phyloP scores from a whole-genome alignment of 805 yeast species.

The Cyberlindnera suaveolens region DNA sequence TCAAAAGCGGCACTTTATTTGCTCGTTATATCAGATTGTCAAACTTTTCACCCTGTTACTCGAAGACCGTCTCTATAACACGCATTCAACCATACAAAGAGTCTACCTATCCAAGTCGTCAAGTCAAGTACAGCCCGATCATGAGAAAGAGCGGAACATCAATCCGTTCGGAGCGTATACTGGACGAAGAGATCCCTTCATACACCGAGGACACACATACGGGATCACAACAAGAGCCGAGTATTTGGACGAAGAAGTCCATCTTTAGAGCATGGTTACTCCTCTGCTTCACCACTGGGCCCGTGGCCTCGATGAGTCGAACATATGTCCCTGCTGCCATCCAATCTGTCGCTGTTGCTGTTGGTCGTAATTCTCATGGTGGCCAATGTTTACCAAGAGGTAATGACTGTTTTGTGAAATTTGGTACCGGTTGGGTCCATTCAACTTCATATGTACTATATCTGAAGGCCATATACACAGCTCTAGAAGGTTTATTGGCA shows the following conservation, averaged over 20 bases:
- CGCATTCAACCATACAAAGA: no score
- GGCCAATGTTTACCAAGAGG: slow-evolving; percentile 25
- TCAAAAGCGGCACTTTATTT: no score
- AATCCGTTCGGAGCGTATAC: no score
- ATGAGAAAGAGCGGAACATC: no score
- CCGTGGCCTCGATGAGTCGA: slow-evolving; percentile 35
- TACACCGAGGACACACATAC: no score
- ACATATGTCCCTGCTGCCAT: slow-evolving; percentile 36
- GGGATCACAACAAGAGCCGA: no score
- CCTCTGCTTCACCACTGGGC: slow-evolving; percentile 36
- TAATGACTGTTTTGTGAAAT: slow-evolving; percentile 31
- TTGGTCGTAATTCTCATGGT: slow-evolving; percentile 27
- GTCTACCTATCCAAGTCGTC: no score
- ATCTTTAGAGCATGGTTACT: slow-evolving; percentile 29
- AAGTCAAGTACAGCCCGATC: no score
- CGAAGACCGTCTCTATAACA: no score
- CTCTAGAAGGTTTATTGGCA: slow-evolving; percentile 33
- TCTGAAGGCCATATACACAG: slow-evolving; percentile 31
- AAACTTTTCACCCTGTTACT: no score
- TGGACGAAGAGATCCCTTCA: no score
- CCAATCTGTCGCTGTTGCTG: slow-evolving; percentile 29
- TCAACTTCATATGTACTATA: slow-evolving; percentile 32
- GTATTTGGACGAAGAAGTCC: not conserved
- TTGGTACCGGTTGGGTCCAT: slow-evolving; percentile 31
- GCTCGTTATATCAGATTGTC: no score